phyloP scores from a whole-genome alignment of 2,329 filamentous ascomycete species.

The Bisporella sp. region DNA sequence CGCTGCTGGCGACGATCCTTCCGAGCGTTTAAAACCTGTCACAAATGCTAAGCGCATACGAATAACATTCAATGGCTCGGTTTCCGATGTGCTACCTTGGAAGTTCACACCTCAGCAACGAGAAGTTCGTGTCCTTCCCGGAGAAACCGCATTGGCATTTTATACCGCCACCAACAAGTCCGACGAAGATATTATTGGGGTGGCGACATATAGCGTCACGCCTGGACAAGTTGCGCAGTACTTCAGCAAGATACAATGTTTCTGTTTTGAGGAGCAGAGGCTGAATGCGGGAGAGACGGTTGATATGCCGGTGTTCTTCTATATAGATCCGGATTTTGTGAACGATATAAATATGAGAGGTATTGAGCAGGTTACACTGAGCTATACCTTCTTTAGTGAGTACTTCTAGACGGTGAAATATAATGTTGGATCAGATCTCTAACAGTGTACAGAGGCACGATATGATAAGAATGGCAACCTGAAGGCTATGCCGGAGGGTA shows the following conservation, averaged over 20 bases:
- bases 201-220: slow-evolving; percentile 95
- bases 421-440: slow-evolving; percentile 21
- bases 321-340: slow-evolving; percentile 91
- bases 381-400: slow-evolving; percentile 98
- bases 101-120: slow-evolving; percentile 96
- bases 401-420: slow-evolving; percentile 16
- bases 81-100: slow-evolving; percentile 93
- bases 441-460: slow-evolving; percentile 57
- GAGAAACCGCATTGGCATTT: slow-evolving; percentile 94
- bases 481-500: slow-evolving; percentile 18
- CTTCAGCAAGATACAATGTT: slow-evolving; percentile 99
- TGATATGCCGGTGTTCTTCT: slow-evolving; percentile 99
- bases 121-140: slow-evolving; percentile 89
- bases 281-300: slow-evolving; percentile 93
- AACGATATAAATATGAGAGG: slow-evolving; percentile 89
- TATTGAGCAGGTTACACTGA: slow-evolving; percentile 91
- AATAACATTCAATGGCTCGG: slow-evolving; percentile 92
- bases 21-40: slow-evolving; percentile 73
- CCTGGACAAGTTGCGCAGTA: slow-evolving; percentile 94
- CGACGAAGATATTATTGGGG: slow-evolving; percentile 89
- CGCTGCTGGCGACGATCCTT: slow-evolving; percentile 54
- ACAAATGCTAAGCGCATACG: slow-evolving; percentile 76
- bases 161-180: slow-evolving; percentile 94
- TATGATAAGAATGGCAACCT: slow-evolving; percentile 77
- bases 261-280: slow-evolving; percentile 96